Evolutionary conservation across 345 rosid genomes (phyloP).

Genomic region (Citrus medica): DNA sequence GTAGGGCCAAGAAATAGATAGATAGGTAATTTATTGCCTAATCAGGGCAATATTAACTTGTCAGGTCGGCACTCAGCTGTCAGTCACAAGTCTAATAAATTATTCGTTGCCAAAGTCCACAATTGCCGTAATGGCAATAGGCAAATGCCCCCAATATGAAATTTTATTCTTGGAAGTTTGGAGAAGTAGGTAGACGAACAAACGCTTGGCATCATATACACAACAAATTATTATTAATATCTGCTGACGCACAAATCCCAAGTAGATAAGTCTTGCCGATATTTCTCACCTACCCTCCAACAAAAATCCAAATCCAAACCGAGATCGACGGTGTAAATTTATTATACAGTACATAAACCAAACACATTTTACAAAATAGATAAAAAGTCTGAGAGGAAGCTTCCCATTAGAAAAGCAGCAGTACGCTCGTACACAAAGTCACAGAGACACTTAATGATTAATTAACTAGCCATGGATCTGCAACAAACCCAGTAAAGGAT

Average conservation of each 20-base stretch:
- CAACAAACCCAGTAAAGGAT: not conserved
- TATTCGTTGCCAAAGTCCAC: not conserved
- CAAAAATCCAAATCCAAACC: no score
- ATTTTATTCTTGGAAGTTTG: not conserved
- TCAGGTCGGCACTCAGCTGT: no score
- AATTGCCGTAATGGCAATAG: not conserved
- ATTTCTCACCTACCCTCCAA: not conserved
- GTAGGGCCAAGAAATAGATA: not conserved
- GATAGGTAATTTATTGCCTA: not conserved
- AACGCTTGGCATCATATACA: not conserved
- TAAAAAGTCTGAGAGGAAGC: not conserved
- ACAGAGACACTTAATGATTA: not conserved
- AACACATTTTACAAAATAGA: not conserved
- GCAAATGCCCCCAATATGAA: not conserved
- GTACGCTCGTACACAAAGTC: not conserved
- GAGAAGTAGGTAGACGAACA: not conserved
- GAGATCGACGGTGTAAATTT: no score
- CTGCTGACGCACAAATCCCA: not conserved
- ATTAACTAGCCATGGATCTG: not conserved
- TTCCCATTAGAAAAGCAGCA: not conserved
- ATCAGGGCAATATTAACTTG: not conserved
- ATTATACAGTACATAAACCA: not conserved
- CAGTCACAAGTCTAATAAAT: not conserved
- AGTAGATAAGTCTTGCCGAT: not conserved
- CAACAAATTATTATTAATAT: not conserved